A percentile compares a stretch with the other conserved stretches of the same genome.
phyloP scores from a whole-genome alignment of 2,329 filamentous ascomycete species.

The Penicillium freii region DNA sequence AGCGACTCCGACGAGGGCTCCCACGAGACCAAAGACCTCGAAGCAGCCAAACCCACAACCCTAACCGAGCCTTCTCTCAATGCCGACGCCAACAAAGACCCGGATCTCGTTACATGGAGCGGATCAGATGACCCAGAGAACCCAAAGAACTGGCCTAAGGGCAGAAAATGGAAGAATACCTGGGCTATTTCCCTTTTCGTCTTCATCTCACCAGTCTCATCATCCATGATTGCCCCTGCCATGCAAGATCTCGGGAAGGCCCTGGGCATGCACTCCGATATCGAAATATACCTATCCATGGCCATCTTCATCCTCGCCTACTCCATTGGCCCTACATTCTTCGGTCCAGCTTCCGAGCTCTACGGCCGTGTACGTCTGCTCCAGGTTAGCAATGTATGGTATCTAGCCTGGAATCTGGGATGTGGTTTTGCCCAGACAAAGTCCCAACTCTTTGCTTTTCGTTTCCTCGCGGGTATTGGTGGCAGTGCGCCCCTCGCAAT shows the following conservation, averaged over 20 bases:
- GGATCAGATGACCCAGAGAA: constrained; percentile 11
- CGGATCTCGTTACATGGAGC: constrained; percentile 8
- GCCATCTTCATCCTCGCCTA: constrained; percentile 45
- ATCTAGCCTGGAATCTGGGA: constrained; percentile 54
- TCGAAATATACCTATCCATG: constrained; percentile 46
- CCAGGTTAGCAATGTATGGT: constrained; percentile 52
- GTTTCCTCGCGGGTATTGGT: constrained; percentile 44
- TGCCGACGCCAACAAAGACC: background rate
- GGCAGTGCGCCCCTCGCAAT: constrained; percentile 5
- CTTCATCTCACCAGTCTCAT: constrained; percentile 52
- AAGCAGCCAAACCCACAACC: background rate
- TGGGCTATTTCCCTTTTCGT: background rate
- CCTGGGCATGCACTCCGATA: constrained; percentile 47
- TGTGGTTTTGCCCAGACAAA: constrained; percentile 55
- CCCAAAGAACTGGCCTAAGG: constrained; percentile 12
- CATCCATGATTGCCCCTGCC: constrained; percentile 54
- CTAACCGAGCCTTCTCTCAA: background rate
- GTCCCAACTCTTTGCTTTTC: constrained; percentile 52
- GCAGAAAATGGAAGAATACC: constrained; percentile 8
- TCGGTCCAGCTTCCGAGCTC: constrained; percentile 51
- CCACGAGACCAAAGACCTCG: background rate
- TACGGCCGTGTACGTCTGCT: constrained; percentile 53
- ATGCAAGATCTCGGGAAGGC: constrained; percentile 51
- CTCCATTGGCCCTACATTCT: constrained; percentile 48
- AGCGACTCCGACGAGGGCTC: background rate